Conservation (phyloP, 2,329 filamentous ascomycete species). For the Phaeosphaeria sp. region DNA sequence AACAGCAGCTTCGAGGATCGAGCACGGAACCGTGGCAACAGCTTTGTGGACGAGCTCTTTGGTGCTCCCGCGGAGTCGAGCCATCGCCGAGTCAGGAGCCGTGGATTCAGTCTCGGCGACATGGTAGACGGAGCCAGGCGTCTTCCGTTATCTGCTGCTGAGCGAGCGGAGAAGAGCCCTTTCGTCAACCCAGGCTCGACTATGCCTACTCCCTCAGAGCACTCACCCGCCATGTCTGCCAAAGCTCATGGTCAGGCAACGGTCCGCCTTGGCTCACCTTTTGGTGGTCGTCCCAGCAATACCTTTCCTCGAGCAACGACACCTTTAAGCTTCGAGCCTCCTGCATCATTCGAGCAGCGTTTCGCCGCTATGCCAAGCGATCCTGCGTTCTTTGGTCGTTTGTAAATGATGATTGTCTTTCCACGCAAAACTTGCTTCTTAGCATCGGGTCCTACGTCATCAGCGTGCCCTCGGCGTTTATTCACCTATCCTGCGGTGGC, state of each 20-base stretch:
- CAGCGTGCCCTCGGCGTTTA: constrained; percentile 39
- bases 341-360: constrained; percentile 49
- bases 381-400: constrained; percentile 28
- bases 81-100: constrained; percentile 64
- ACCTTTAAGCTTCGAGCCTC: constrained; percentile 46
- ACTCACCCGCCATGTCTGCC: constrained; percentile 21
- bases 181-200: constrained; percentile 31
- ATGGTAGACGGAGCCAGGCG: constrained; percentile 59
- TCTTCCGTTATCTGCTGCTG: constrained; percentile 63
- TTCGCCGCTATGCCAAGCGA: constrained; percentile 40
- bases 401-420: constrained; percentile 28
- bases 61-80: constrained; percentile 57
- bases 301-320: constrained; percentile 56
- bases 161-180: constrained; percentile 47
- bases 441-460: constrained; percentile 37
- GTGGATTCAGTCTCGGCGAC: constrained; percentile 67
- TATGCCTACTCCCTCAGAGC: constrained; percentile 33
- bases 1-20: constrained; percentile 61
- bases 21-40: constrained; percentile 45
- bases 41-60: constrained; percentile 55
- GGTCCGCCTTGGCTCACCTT: constrained; percentile 57
- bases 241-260: constrained; percentile 46
- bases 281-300: constrained; percentile 51
- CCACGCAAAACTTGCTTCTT: constrained; percentile 28
- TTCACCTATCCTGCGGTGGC: not conserved